Conservation (phyloP, 1,139 yeast genomes). For the Tardiomyces depauwii region DNA sequence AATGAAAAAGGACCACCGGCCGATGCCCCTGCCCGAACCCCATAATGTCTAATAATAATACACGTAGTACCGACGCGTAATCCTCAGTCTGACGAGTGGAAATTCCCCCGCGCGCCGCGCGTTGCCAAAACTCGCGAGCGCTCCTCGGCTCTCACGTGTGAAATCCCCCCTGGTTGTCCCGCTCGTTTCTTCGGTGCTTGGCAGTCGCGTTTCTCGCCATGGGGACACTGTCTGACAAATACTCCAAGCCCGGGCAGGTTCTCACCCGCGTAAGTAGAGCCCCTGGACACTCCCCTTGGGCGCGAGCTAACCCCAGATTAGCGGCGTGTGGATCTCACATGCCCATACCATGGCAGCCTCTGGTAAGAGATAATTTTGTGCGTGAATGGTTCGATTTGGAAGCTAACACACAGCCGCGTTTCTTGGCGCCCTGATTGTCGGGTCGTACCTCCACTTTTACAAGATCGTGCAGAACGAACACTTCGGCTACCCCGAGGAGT, state of each 20-base stretch:
- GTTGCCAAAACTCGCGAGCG: background rate
- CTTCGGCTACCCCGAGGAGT: conserved; percentile 90
- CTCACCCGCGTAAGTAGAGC: background rate
- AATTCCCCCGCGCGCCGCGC: background rate
- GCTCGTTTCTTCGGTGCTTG: background rate
- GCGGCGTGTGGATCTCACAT: conserved; percentile 16
- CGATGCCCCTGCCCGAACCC: too few relatives aligned
- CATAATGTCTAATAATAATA: too few relatives aligned
- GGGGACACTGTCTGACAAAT: background rate
- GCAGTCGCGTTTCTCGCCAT: background rate
- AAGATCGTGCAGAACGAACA: conserved; percentile 82
- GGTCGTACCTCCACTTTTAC: conserved; percentile 23
- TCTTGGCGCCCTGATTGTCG: conserved; percentile 12
- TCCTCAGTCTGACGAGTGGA: background rate
- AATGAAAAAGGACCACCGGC: too few relatives aligned
- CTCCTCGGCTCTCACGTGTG: background rate
- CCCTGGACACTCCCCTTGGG: too few relatives aligned
- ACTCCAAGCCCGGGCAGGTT: background rate
- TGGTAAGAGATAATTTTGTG: too few relatives aligned
- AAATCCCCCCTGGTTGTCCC: background rate
- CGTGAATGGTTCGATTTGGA: too few relatives aligned
- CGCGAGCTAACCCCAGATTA: conserved; percentile 6
- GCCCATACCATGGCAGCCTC: conserved; percentile 14
- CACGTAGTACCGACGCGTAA: background rate
- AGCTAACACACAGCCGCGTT: conserved; percentile 10